These are phyloP conservation scores for Dictyostelium intermedium DNA, from an alignment of 78 protist species.

Conservation along the genomic window DNA sequence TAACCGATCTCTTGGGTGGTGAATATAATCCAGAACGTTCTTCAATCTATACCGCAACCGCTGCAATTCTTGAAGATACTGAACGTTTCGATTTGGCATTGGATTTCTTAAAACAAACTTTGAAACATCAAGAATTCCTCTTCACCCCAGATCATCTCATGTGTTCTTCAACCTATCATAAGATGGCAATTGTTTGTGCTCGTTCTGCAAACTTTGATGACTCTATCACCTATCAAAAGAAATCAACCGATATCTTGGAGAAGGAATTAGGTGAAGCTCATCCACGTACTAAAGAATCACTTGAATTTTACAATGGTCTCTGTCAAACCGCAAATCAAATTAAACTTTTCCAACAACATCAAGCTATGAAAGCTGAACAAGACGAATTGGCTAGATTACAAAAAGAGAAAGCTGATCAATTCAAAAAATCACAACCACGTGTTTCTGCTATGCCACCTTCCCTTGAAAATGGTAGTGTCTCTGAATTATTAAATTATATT, in stretches of 20 bases:
- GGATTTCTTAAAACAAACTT: slow-evolving; percentile 19
- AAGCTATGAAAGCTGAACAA: background rate
- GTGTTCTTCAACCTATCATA: background rate
- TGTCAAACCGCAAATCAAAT: background rate
- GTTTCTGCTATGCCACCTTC: background rate
- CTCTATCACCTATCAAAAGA: background rate
- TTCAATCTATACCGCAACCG: slow-evolving; percentile 43
- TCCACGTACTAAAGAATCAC: slow-evolving; percentile 47
- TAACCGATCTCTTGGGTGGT: slow-evolving; percentile 45
- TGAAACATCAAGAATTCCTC: slow-evolving; percentile 39
- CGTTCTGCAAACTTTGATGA: background rate
- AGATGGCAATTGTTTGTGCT: slow-evolving; percentile 26
- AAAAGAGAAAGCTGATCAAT: background rate
- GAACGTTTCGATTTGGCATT: background rate
- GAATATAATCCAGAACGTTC: slow-evolving; percentile 73
- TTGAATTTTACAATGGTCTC: background rate
- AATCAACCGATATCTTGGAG: slow-evolving; percentile 12
- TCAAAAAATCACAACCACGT: background rate
- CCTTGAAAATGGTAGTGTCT: background rate
- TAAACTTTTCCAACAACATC: background rate
- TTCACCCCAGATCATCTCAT: slow-evolving; percentile 31
- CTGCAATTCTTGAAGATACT: slow-evolving; percentile 55
- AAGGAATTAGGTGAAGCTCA: slow-evolving; percentile 43
- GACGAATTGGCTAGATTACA: background rate
- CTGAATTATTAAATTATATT: slow-evolving; percentile 23